Evolutionary conservation across 2,329 filamentous ascomycete genomes (phyloP).

Genomic region (Fusarium secorum): DNA sequence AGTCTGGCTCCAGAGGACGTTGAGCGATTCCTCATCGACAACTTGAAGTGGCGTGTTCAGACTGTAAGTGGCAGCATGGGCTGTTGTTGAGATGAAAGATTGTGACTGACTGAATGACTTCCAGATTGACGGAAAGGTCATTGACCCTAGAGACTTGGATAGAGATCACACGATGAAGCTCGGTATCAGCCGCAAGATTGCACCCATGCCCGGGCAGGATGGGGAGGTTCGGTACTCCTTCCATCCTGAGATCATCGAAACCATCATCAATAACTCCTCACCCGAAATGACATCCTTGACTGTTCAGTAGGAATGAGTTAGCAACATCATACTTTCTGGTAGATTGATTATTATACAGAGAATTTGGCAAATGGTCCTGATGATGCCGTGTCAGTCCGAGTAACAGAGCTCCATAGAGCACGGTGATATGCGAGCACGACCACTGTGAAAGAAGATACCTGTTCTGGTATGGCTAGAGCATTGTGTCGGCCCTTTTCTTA

Average conservation of each 20-base stretch:
- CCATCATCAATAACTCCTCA: neutral
- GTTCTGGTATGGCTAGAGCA: neutral
- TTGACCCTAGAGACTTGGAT: neutral
- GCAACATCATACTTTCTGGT: too few relatives aligned
- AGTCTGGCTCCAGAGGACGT: neutral
- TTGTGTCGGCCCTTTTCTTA: neutral
- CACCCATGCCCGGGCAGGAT: neutral
- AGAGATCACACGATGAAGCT: neutral
- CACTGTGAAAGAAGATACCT: fast-evolving
- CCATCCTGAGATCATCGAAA: neutral
- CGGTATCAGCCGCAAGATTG: neutral
- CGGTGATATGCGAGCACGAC: neutral
- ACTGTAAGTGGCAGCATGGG: neutral
- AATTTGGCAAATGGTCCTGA: too few relatives aligned
- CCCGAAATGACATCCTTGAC: neutral
- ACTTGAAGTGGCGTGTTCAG: neutral
- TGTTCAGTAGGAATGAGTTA: neutral
- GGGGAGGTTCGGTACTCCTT: neutral
- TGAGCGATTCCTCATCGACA: neutral
- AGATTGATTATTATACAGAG: too few relatives aligned
- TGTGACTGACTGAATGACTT: neutral
- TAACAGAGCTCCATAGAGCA: too few relatives aligned
- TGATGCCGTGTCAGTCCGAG: too few relatives aligned
- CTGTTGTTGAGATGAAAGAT: fast-evolving
- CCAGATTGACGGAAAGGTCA: neutral